These are phyloP conservation scores for Penicillium bialowiezense DNA, from an alignment of 495 filamentous ascomycete genomes.

Conservation along the genomic window DNA sequence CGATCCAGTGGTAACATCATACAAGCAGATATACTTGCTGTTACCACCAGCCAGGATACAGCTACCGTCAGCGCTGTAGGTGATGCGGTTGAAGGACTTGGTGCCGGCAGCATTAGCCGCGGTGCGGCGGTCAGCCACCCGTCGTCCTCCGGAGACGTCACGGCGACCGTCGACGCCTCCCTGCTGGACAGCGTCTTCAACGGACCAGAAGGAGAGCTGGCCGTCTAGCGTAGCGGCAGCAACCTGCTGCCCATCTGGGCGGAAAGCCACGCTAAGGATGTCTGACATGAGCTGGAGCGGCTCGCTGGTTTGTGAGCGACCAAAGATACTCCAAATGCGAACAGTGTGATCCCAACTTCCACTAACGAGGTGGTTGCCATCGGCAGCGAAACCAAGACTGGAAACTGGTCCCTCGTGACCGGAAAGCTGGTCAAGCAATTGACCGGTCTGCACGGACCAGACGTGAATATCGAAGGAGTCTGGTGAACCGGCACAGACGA, in stretches of 20 bases:
- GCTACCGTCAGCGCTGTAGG: conserved; percentile 86
- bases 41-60: conserved; percentile 89
- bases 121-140: conserved; percentile 77
- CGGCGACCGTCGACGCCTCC: conserved; percentile 80
- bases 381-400: conserved; percentile 79
- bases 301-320: conserved; percentile 89
- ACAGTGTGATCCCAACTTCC: conserved; percentile 96
- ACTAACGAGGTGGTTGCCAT: conserved; percentile 77
- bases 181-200: conserved; percentile 80
- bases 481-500: conserved; percentile 90
- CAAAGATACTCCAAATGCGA: conserved; percentile 92
- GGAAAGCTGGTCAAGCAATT: conserved; percentile 83
- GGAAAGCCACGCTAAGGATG: conserved; percentile 79
- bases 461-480: conserved; percentile 97
- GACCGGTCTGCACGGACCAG: conserved; percentile 97
- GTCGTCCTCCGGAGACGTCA: conserved; percentile 90
- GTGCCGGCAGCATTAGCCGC: conserved; percentile 87
- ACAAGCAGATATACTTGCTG: conserved; percentile 96
- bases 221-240: conserved; percentile 92
- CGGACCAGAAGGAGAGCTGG: conserved; percentile 91
- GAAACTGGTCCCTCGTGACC: conserved; percentile 94
- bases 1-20: conserved; percentile 82
- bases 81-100: conserved; percentile 83
- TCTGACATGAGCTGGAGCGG: conserved; percentile 88
- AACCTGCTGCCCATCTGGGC: conserved; percentile 86